Evolutionary conservation across 2,329 filamentous ascomycete genomes (phyloP).

Genomic region (Beauveria sp.): DNA sequence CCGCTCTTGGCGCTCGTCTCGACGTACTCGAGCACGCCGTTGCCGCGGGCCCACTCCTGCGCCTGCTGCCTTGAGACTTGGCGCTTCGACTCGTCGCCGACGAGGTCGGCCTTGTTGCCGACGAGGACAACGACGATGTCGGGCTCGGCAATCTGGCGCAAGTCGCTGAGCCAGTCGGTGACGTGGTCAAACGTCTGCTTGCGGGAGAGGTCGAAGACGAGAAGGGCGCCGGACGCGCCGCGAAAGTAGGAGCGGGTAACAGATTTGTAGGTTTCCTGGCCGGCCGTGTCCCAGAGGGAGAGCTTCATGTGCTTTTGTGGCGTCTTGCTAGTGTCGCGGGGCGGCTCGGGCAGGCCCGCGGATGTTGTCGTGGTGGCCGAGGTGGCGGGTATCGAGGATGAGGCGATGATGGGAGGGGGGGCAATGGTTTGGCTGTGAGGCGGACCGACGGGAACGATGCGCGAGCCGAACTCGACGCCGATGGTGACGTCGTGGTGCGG

Average conservation of each 20-base stretch:
- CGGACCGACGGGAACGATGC: conserved; percentile 84
- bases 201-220: conserved; percentile 92
- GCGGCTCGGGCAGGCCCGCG: conserved; percentile 46
- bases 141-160: conserved; percentile 90
- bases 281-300: conserved; percentile 90
- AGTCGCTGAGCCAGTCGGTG: conserved; percentile 87
- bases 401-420: conserved; percentile 11
- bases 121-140: conserved; percentile 92
- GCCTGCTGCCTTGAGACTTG: conserved; percentile 80
- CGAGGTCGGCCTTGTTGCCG: conserved; percentile 88
- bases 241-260: conserved; percentile 93
- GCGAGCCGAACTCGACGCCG: conserved; percentile 89
- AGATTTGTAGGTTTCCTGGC: conserved; percentile 95
- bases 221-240: conserved; percentile 61
- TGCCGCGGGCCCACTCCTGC: conserved; percentile 77
- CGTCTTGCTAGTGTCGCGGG: conserved; percentile 27
- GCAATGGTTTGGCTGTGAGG: conserved; percentile 51
- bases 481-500: conserved; percentile 95
- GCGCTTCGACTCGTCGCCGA: conserved; percentile 48
- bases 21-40: conserved; percentile 86
- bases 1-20: conserved; percentile 96
- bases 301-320: conserved; percentile 81
- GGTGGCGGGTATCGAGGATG: conserved; percentile 15
- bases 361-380: background rate
- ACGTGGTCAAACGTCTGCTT: conserved; percentile 79